Percentiles rank a stretch among this genome's conserved stretches.
Evolutionary conservation across 495 filamentous ascomycete species (phyloP).

Genomic region (Peziza echinospora): DNA sequence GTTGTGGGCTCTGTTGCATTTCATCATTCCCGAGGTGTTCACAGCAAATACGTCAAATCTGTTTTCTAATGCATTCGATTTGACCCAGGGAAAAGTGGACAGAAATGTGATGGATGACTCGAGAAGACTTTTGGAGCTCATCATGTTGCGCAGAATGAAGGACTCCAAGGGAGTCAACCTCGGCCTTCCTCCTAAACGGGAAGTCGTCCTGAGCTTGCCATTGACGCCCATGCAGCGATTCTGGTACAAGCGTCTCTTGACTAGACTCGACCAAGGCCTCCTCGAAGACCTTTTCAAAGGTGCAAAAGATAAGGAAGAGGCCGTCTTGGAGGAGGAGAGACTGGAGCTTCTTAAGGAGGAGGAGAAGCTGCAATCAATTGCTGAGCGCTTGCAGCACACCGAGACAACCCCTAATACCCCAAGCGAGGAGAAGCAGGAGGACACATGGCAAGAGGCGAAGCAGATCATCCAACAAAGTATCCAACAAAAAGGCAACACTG

Average conservation of each 20-base stretch:
- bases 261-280: constrained; percentile 30
- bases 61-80: constrained; percentile 38
- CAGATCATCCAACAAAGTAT: constrained; percentile 22
- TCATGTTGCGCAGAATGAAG: constrained; percentile 46
- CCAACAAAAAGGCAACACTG: constrained; percentile 18
- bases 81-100: constrained; percentile 34
- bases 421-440: constrained; percentile 2
- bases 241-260: constrained; percentile 40
- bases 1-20: constrained; percentile 41
- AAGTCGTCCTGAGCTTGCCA: constrained; percentile 38
- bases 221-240: constrained; percentile 38
- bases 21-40: constrained; percentile 44
- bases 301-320: constrained; percentile 27
- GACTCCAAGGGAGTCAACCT: constrained; percentile 35
- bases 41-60: constrained; percentile 25
- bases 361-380: not conserved
- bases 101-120: constrained; percentile 32
- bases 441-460: constrained; percentile 19
- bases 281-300: constrained; percentile 33
- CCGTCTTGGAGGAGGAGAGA: constrained; percentile 18
- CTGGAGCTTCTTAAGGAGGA: not conserved
- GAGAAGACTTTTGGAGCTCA: constrained; percentile 30
- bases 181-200: constrained; percentile 36
- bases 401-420: constrained; percentile 9
- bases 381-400: constrained; percentile 6